Conservation (phyloP, 441 rosid genomes). For the Populus hybrid region DNA sequence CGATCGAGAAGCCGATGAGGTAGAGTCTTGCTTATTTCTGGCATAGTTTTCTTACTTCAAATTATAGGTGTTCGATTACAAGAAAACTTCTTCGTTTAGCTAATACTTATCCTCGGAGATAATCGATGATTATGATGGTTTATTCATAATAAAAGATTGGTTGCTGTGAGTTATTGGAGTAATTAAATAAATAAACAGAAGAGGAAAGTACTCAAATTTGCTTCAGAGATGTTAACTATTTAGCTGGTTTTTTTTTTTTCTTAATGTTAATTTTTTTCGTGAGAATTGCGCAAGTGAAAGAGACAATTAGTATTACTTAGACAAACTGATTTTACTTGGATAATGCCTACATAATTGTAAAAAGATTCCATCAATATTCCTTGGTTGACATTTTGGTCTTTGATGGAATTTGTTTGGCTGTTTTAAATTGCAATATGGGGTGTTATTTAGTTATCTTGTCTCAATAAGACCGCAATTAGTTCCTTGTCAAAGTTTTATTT, state of each 20-base stretch:
- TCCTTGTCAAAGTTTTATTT: slow-evolving; percentile 1
- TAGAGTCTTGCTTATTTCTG: slow-evolving; percentile 13
- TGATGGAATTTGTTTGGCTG: background rate
- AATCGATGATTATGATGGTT: background rate
- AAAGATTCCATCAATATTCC: background rate
- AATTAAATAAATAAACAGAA: too few relatives aligned
- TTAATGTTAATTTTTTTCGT: too few relatives aligned
- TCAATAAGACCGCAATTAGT: background rate
- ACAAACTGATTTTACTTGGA: background rate
- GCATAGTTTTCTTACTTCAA: too few relatives aligned
- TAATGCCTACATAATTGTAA: background rate
- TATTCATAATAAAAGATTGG: background rate
- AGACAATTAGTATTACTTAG: background rate
- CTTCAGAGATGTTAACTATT: background rate
- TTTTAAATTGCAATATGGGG: background rate
- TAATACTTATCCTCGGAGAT: background rate
- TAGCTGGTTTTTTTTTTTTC: background rate
- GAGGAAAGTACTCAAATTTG: background rate
- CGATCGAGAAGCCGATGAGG: slow-evolving; percentile 80
- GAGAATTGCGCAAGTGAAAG: background rate
- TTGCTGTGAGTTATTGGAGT: background rate
- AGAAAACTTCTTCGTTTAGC: too few relatives aligned
- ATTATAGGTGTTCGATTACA: too few relatives aligned
- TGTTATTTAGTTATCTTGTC: slow-evolving; percentile 1
- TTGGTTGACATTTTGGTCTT: background rate